Evolutionary conservation across 352 stramenopile species (phyloP).

Genomic region (Pythium coloratum): DNA sequence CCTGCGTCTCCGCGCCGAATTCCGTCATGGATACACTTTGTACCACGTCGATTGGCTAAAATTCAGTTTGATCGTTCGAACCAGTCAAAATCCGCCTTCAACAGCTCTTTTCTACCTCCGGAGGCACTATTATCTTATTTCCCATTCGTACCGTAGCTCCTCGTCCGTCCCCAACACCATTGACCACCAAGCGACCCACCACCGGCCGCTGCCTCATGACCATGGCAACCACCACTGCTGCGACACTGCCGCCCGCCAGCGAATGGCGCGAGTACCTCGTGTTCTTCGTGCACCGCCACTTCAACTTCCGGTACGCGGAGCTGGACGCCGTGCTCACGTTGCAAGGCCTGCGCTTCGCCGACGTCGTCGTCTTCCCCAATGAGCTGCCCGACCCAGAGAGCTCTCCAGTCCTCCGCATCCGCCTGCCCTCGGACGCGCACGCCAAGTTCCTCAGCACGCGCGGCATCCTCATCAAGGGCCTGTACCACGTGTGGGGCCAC

Average conservation of each 20-base stretch:
- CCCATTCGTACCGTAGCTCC: not conserved
- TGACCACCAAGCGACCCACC: not conserved
- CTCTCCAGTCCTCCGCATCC: constrained; percentile 66
- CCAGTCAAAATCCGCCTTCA: not conserved
- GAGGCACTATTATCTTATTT: constrained; percentile 6
- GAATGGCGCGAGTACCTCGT: constrained; percentile 67
- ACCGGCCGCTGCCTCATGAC: not conserved
- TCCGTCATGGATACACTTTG: not conserved
- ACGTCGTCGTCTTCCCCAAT: constrained; percentile 32
- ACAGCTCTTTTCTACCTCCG: not conserved
- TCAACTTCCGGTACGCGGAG: constrained; percentile 82
- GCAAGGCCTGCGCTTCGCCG: constrained; percentile 41
- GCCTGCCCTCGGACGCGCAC: constrained; percentile 52
- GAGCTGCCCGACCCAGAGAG: constrained; percentile 45
- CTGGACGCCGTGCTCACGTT: constrained; percentile 73
- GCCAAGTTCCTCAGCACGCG: constrained; percentile 81
- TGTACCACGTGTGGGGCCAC: constrained; percentile 81
- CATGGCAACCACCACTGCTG: not conserved
- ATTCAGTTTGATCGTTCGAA: not conserved
- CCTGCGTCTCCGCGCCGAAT: no score
- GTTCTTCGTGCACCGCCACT: constrained; percentile 84
- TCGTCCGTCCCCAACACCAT: not conserved
- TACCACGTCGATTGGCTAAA: not conserved
- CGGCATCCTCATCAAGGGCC: constrained; percentile 78
- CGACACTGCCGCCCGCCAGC: not conserved